Percentiles rank a stretch among this genome's conserved stretches.
Conservation (phyloP, 768 basidiomycete species). For the Trametes sanguinea region DNA sequence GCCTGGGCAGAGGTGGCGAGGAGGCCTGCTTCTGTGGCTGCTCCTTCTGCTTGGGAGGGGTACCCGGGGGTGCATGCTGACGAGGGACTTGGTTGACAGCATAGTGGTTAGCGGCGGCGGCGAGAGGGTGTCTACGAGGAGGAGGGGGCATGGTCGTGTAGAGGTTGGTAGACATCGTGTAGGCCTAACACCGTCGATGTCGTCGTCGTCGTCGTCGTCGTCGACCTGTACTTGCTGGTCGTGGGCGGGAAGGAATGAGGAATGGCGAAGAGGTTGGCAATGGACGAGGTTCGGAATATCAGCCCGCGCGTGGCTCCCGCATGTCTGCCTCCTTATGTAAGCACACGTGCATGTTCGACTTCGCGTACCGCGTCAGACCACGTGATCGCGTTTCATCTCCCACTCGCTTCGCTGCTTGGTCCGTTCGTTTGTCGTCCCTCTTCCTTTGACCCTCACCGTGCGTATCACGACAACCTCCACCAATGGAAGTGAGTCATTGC, state of each 20-base stretch:
- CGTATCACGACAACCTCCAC: no score
- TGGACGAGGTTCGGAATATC: background rate
- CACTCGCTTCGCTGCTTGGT: background rate
- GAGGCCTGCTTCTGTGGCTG: conserved; percentile 17
- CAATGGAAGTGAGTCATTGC: no score
- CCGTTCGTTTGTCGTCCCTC: no score
- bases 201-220: conserved; percentile 13
- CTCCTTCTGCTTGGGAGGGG: conserved; percentile 22
- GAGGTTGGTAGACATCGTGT: conserved; percentile 28
- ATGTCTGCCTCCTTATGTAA: conserved; percentile 26
- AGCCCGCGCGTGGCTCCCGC: conserved; percentile 19
- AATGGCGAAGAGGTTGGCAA: background rate
- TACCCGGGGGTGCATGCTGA: conserved; percentile 13
- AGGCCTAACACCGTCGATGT: conserved; percentile 36
- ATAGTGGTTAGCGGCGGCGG: conserved; percentile 27
- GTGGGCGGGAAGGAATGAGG: background rate
- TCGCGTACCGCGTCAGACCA: conserved; percentile 28
- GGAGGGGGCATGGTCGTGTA: conserved; percentile 28
- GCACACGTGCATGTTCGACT: conserved; percentile 28
- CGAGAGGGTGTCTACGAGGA: conserved; percentile 33
- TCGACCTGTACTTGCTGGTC: conserved; percentile 14
- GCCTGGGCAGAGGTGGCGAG: conserved; percentile 74
- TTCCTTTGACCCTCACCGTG: no score
- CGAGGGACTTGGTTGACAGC: conserved; percentile 25
- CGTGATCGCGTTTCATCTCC: conserved; percentile 23